Evolutionary conservation across 176 grass and related monocot species (phyloP).

Genomic region (Bromus sterilis): DNA sequence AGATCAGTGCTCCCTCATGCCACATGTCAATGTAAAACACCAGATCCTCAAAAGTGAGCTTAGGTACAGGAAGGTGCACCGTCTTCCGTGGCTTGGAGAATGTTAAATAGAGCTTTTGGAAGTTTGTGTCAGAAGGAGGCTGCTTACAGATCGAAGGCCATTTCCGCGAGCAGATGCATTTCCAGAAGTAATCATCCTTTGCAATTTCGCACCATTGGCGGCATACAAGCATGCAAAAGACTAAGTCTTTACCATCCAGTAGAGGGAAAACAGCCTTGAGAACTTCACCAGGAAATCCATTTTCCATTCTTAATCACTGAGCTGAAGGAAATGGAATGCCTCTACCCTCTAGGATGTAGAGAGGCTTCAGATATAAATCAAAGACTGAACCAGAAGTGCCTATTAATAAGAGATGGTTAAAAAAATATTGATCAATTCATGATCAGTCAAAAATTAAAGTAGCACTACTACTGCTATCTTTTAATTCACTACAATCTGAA

Average conservation of each 20-base stretch:
- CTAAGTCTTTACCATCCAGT: constrained; percentile 61
- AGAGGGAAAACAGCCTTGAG: constrained; percentile 62
- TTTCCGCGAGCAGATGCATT: constrained; percentile 59
- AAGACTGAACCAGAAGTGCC: neutral
- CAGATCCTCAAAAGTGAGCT: constrained; percentile 55
- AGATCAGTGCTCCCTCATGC: constrained; percentile 50
- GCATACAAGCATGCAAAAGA: constrained; percentile 77
- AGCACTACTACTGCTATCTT: neutral
- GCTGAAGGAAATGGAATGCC: constrained; percentile 17
- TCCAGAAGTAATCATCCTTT: constrained; percentile 80
- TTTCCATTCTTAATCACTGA: constrained; percentile 36
- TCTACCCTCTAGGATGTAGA: neutral
- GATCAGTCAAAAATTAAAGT: neutral
- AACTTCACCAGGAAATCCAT: constrained; percentile 49
- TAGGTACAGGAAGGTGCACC: constrained; percentile 37
- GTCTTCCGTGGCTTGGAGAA: constrained; percentile 48
- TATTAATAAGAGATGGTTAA: neutral
- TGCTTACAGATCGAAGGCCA: constrained; percentile 68
- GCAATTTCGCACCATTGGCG: constrained; percentile 51
- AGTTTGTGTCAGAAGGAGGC: constrained; percentile 46
- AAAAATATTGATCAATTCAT: neutral
- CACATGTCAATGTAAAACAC: constrained; percentile 74
- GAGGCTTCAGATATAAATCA: constrained; percentile 2
- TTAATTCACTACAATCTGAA: neutral
- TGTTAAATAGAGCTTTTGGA: constrained; percentile 44